phyloP scores from a whole-genome alignment of 768 basidiomycete genomes.

The Coprinopsis strossmayeri region DNA sequence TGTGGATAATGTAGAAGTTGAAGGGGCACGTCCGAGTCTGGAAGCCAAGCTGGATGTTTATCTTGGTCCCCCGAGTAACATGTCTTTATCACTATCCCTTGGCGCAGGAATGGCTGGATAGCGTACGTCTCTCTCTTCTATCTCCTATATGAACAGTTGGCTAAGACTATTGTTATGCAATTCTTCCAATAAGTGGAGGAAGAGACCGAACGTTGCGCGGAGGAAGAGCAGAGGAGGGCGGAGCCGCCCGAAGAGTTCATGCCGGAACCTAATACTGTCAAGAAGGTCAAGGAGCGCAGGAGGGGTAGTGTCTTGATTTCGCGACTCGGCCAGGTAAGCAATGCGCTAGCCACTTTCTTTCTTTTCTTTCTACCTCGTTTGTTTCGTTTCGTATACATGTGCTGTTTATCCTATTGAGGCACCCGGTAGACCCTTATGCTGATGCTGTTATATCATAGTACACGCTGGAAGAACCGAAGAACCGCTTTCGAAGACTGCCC shows the following conservation, averaged over 20 bases:
- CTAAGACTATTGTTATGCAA: conserved; percentile 21
- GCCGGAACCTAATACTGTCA: conserved; percentile 17
- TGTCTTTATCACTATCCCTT: no score
- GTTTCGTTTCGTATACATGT: no score
- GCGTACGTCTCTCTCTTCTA: conserved; percentile 14
- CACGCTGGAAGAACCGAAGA: neutral
- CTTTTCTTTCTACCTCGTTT: no score
- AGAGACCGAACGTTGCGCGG: conserved; percentile 46
- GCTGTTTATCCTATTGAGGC: neutral
- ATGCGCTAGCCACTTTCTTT: no score
- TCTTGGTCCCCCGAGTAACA: no score
- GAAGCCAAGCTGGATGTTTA: no score
- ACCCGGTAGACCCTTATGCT: conserved; percentile 4
- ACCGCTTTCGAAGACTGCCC: neutral
- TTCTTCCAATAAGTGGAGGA: conserved; percentile 54
- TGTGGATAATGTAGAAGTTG: no score
- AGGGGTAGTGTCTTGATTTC: conserved; percentile 53
- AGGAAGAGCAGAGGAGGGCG: conserved; percentile 20
- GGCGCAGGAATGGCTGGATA: conserved; percentile 16
- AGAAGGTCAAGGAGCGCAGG: conserved; percentile 29
- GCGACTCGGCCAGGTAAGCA: conserved; percentile 51
- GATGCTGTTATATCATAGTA: conserved; percentile 4
- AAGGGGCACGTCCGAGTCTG: no score
- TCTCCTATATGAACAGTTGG: neutral
- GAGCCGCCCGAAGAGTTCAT: conserved; percentile 6